Percentiles rank a stretch among this genome's conserved stretches.
These are phyloP conservation scores for Solanum peruvianum DNA, from an alignment of 257 asterid genomes.

Conservation along the genomic window DNA sequence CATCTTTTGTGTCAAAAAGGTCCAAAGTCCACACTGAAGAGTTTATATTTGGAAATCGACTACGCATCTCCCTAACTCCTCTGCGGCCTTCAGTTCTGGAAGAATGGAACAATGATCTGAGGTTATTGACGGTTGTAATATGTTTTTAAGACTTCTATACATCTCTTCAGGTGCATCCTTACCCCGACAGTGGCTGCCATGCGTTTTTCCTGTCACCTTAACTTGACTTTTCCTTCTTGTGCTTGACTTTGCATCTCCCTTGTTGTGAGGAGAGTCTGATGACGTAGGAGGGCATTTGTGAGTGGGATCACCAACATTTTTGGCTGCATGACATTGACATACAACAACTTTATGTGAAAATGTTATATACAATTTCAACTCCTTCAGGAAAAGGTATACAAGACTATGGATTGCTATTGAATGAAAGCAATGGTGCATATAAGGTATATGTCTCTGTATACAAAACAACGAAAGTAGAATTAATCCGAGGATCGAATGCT, in stretches of 20 bases:
- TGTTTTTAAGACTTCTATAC: constrained; percentile 11
- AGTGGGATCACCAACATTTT: neutral
- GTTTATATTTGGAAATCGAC: constrained; percentile 55
- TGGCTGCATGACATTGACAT: neutral
- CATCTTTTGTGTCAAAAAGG: neutral
- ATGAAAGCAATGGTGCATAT: neutral
- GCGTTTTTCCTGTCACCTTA: neutral
- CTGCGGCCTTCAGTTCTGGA: constrained; percentile 46
- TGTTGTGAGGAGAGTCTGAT: neutral
- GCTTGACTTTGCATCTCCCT: constrained; percentile 9
- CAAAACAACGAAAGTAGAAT: neutral
- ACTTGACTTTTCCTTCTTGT: constrained; percentile 6
- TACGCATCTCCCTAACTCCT: constrained; percentile 29
- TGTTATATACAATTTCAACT: neutral
- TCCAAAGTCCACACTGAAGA: neutral
- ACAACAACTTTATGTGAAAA: neutral
- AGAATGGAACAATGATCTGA: constrained; percentile 18
- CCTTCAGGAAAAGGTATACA: neutral
- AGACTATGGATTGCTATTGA: neutral
- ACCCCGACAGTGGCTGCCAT: neutral
- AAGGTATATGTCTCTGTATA: neutral
- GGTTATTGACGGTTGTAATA: constrained; percentile 10
- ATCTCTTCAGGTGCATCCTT: constrained; percentile 20
- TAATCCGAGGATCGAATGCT: neutral
- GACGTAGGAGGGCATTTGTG: constrained; percentile 14